Base-by-base conservation (phyloP, 208 protist species). In the Trypanosoma avium region DNA sequence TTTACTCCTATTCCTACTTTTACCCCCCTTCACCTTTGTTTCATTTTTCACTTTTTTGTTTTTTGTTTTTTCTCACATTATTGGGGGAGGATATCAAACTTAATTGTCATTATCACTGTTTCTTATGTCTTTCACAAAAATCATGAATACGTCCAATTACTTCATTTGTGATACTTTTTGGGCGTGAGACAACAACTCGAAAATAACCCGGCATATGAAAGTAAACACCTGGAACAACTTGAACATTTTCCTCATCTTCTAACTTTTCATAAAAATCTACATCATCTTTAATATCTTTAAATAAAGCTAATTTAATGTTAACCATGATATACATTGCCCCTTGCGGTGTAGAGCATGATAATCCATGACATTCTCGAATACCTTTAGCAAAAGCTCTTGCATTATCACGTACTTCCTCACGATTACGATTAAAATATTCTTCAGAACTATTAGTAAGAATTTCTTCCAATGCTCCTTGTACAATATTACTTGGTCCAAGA, bases 251-350 rank as follows among this genome's bases (percentile, higher is more conserved):
- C 58, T 94, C 84, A 21, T 81, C 66, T 32, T 86, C 52, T 22
- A 93, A 61, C 8, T 48, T 73, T 33, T 85, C 47, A 9, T 69
- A 75, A 50, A 97, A 94, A 15, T 79, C 79, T 6, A 86, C 54
- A 45, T 97, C 93, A 49, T 84, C 70, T 27, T 50, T 46, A 48
- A 95, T 85, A 35, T 81, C 84, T 3, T 43, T 32, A 32, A 96
- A 94, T 40, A 36, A 48, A 4, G 62, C 55, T 0, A 83, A 40
- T 30, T 97, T 78, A 33, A 97, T 93, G 9, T 73, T 76, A 35
- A 96, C 77, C 91, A 97, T 96, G 24, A 84, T 58, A 70, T 95
- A 97, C 78, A 97, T 90, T 38, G 93, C 80, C 6, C 82, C 94
- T 50, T 70, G 65, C 15, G 95, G 93, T 40, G 58, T 47, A 45